Evolutionary conservation across 495 filamentous ascomycete species (phyloP), one percentile per base, ranked within the genome.

Genomic region (Mytilinidion resinicola): DNA sequence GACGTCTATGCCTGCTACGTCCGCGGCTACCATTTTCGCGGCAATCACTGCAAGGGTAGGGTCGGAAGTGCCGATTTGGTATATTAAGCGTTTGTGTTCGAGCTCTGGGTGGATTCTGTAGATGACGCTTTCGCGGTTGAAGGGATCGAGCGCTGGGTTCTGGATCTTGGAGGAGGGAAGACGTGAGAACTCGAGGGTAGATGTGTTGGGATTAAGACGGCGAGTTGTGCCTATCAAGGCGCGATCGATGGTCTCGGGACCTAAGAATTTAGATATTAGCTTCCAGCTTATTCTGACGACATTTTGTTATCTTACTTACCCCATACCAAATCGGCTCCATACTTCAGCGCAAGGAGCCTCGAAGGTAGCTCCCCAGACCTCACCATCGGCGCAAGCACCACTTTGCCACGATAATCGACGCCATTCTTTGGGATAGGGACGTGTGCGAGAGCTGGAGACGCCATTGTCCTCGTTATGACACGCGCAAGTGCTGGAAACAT

Each of bases 301-400:
- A 15, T 42, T 67, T 61, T 60, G 36, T 10, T 48, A 48, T 36
- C 14, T 47, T 48, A 60, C 69, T 25, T 67, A 85, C 87, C 92
- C 93, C 92, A 98, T 57, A 97, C 93, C 12, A 97, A 80, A 69
- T 97, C 93, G 43, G 95, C 95, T 47, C 93, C 93, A 69, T 98
- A 97, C 64, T 95, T 85, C 17, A 98, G 81, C 7, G 93, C 87
- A 4, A 91, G 69, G 1, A 98, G 80, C 14, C 93, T 85, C 9
- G 87, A 90, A 4, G 95, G 95, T 15, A 96, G 77, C 75, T 99
- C 93, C 63, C 95, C 95, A 25, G 88, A 91, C 38, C 93, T 85
- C 21, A 98, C 93, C 93, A 98, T 98, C 39, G 93, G 93, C 21
- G 93, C 93, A 35, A 99, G 85, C 35, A 96, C 95, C 59, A 96